These are phyloP conservation scores for Penicillium sp. DNA, from an alignment of 2,329 filamentous ascomycete species.

Conservation along the genomic window DNA sequence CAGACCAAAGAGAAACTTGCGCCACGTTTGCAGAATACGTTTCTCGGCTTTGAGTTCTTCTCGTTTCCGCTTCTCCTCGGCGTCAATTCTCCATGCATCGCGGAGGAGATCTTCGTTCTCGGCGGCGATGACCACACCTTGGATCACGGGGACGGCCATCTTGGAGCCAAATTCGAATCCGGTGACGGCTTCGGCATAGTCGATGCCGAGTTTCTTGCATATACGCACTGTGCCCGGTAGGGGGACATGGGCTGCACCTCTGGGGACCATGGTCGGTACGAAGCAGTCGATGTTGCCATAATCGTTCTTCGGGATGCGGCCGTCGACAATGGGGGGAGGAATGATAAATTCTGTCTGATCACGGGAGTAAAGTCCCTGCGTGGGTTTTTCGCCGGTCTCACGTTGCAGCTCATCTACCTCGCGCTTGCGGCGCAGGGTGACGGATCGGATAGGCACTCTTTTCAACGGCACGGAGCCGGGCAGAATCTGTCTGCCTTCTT, in stretches of 20 bases:
- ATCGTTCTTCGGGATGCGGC: slow-evolving; percentile 84
- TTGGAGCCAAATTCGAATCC: slow-evolving; percentile 95
- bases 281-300: slow-evolving; percentile 98
- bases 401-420: slow-evolving; percentile 83
- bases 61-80: slow-evolving; percentile 66
- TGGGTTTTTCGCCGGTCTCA: slow-evolving; percentile 70
- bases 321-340: slow-evolving; percentile 74
- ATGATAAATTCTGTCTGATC: slow-evolving; percentile 96
- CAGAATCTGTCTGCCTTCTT: slow-evolving; percentile 76
- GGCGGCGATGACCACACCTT: slow-evolving; percentile 79
- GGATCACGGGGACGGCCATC: slow-evolving; percentile 86
- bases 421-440: slow-evolving; percentile 77
- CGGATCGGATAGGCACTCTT: slow-evolving; percentile 80
- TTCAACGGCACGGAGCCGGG: slow-evolving; percentile 72
- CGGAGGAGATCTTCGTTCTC: slow-evolving; percentile 70
- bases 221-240: slow-evolving; percentile 69
- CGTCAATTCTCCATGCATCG: slow-evolving; percentile 72
- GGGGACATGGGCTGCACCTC: slow-evolving; percentile 77
- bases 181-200: slow-evolving; percentile 89
- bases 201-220: slow-evolving; percentile 76
- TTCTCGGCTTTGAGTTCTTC: slow-evolving; percentile 79
- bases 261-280: slow-evolving; percentile 84
- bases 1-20: slow-evolving; percentile 79
- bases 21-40: slow-evolving; percentile 68
- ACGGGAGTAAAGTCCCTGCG: slow-evolving; percentile 76